Conservation (phyloP, 2,329 filamentous ascomycete genomes). For the Monosporascus sp. region DNA sequence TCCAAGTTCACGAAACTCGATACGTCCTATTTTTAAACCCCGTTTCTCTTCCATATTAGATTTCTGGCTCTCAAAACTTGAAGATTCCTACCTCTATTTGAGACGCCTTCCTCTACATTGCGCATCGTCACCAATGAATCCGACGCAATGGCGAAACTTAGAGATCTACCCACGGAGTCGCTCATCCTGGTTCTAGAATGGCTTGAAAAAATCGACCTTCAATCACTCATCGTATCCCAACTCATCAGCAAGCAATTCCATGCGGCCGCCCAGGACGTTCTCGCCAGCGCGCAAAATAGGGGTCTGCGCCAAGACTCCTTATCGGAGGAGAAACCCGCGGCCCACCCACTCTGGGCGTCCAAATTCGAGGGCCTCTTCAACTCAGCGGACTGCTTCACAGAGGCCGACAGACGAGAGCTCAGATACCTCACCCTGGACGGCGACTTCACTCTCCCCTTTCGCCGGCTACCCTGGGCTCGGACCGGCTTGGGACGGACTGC, state of each 20-base stretch:
- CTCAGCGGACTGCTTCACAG: conserved; percentile 12
- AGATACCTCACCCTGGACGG: conserved; percentile 12
- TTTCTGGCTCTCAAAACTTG: too few species aligned
- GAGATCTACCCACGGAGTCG: conserved; percentile 12
- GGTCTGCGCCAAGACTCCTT: neutral
- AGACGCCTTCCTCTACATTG: neutral
- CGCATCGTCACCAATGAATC: neutral
- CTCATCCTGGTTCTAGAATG: conserved; percentile 11
- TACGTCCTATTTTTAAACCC: too few species aligned
- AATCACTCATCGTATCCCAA: conserved; percentile 9
- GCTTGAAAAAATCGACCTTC: conserved; percentile 8
- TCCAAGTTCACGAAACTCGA: too few species aligned
- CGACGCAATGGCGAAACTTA: conserved; percentile 6
- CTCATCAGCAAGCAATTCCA: conserved; percentile 8
- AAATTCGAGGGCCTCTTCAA: conserved; percentile 14
- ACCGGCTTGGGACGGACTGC: conserved; percentile 1
- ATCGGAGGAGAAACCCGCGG: neutral
- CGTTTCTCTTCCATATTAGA: too few species aligned
- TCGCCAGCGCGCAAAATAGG: conserved; percentile 4
- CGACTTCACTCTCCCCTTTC: conserved; percentile 15
- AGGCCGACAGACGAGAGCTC: conserved; percentile 3
- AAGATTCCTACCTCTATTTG: neutral
- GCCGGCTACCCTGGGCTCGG: conserved; percentile 14
- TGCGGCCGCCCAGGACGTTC: conserved; percentile 4
- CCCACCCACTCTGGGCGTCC: conserved; percentile 10